A percentile compares a stretch with the other conserved stretches of the same genome.
phyloP scores from a whole-genome alignment of 371 early-diverging fungal genomes.

The Actinomucor elegans region DNA sequence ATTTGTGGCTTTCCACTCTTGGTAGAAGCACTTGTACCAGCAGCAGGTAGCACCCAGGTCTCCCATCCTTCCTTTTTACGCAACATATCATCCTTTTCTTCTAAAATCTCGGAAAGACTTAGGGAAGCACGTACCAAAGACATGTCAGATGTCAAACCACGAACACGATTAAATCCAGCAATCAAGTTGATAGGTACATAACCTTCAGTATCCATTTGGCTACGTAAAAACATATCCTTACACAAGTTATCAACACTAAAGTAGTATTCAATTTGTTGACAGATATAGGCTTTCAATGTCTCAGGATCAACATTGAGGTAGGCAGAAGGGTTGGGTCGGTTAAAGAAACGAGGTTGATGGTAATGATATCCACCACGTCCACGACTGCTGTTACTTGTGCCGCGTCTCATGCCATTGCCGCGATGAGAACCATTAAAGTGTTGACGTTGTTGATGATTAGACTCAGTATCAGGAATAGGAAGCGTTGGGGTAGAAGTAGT shows the following conservation, averaged over 20 bases:
- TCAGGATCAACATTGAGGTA: slow-evolving; percentile 38
- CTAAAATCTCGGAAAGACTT: slow-evolving; percentile 40
- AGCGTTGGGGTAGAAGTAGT: neutral
- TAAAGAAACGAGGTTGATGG: slow-evolving; percentile 5
- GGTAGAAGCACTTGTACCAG: slow-evolving; percentile 12
- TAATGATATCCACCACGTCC: slow-evolving; percentile 19
- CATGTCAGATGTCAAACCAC: slow-evolving; percentile 59
- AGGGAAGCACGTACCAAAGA: slow-evolving; percentile 56
- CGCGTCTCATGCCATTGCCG: slow-evolving; percentile 24
- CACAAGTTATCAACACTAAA: slow-evolving; percentile 94
- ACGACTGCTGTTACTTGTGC: slow-evolving; percentile 9
- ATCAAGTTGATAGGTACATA: slow-evolving; percentile 70
- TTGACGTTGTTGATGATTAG: slow-evolving; percentile 1
- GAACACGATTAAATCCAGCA: slow-evolving; percentile 82
- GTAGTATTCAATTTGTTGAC: slow-evolving; percentile 77
- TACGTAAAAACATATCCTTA: slow-evolving; percentile 90
- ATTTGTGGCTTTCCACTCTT: slow-evolving; percentile 2
- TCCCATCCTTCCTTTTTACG: slow-evolving; percentile 70
- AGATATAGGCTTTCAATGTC: slow-evolving; percentile 44
- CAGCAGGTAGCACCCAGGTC: slow-evolving; percentile 59
- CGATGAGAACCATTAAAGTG: slow-evolving; percentile 21
- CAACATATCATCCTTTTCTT: slow-evolving; percentile 53
- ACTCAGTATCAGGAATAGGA: slow-evolving; percentile 5
- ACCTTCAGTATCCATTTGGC: slow-evolving; percentile 80
- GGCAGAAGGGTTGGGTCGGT: slow-evolving; percentile 23